Base-by-base conservation (phyloP, 2,329 filamentous ascomycete species). In the Sporothrix pseudoabietina region DNA sequence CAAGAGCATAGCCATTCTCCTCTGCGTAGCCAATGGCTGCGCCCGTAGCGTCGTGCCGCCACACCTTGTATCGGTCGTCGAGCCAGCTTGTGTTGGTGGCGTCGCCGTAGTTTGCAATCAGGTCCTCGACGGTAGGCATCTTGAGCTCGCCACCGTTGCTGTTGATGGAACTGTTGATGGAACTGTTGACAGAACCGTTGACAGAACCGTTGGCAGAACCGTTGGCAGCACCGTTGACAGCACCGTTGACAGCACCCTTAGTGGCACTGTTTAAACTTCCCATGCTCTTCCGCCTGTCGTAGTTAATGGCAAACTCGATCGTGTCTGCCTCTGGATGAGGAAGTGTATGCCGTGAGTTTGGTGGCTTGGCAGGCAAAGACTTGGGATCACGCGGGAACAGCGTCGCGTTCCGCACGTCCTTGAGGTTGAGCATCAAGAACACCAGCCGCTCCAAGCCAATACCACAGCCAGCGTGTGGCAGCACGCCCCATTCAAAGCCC, bases 61-160 rank as follows among this genome's bases (percentile, higher is more conserved):
- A 98, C 73, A 97, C 90, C 79, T 93, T 87, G 80, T 94, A 97
- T 7, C 94, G 90, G 7, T 94, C 92, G 80, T 98, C 94, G 8
- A 96, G 88, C 94, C 94, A 98, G 0, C 94, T 96, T 0, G 94
- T 98, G 79, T 97, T 97, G 68, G 94, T 94, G 1, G 94, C 94
- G 81, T 98, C 94, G 75, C 94, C 94, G 77, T 98, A 98, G 81
- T 98, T 98, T 79, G 94, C 94, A 80, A 98, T 94, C 57, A 98
- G 89, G 79, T 97, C 92, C 80, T 94, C 93, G 5, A 98, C 80
- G 0, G 93, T 87, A 70, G 94, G 94, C 71, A 92, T 4, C 57
- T 63, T 84, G 69, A 90, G 85, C 8, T 82, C 87, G 26, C 44
- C 44, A 19, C 14, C 44, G 14, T 19, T 49, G 12, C 14, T 14